phyloP scores from a whole-genome alignment of 352 stramenopile species.

The Halophytophthora batemanensis region DNA sequence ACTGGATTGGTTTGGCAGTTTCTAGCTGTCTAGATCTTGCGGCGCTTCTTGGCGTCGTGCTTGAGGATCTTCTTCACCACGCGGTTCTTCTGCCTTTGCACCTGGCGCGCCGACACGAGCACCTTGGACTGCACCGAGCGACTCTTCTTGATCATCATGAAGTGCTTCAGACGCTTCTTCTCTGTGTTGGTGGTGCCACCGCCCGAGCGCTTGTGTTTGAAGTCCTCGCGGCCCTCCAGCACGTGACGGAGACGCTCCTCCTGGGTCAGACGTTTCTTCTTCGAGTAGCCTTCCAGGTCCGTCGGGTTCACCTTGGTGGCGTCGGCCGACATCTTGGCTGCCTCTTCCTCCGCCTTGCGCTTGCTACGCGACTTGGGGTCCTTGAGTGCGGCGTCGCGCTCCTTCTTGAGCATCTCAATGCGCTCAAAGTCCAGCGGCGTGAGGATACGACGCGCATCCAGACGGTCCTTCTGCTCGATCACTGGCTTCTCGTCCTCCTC shows the following conservation, averaged over 20 bases:
- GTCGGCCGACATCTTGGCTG: slow-evolving; percentile 42
- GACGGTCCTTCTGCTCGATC: slow-evolving; percentile 66
- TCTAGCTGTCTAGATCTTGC: slow-evolving; percentile 41
- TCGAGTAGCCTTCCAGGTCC: slow-evolving; percentile 85
- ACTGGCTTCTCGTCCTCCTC: slow-evolving; percentile 34
- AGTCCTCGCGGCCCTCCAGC: slow-evolving; percentile 90
- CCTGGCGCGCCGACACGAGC: slow-evolving; percentile 77
- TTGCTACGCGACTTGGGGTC: slow-evolving; percentile 81
- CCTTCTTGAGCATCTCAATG: slow-evolving; percentile 90
- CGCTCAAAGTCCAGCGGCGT: slow-evolving; percentile 89
- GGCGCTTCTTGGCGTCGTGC: slow-evolving; percentile 81
- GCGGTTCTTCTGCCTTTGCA: slow-evolving; percentile 77
- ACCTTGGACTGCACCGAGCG: slow-evolving; percentile 88
- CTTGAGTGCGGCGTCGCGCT: slow-evolving; percentile 74
- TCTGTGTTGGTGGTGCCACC: slow-evolving; percentile 97
- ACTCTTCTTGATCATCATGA: slow-evolving; percentile 97
- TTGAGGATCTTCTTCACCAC: slow-evolving; percentile 86
- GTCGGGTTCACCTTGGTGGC: slow-evolving; percentile 70
- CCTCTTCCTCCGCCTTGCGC: slow-evolving; percentile 74
- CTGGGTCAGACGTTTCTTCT: slow-evolving; percentile 88
- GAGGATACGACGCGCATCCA: slow-evolving; percentile 84
- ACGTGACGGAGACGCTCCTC: slow-evolving; percentile 81
- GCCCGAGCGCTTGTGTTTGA: slow-evolving; percentile 88
- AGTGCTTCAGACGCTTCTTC: slow-evolving; percentile 97
- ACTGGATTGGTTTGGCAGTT: no score